These are phyloP conservation scores for Zygoascus bituminiphila DNA, from an alignment of 805 yeast species.

Conservation along the genomic window DNA sequence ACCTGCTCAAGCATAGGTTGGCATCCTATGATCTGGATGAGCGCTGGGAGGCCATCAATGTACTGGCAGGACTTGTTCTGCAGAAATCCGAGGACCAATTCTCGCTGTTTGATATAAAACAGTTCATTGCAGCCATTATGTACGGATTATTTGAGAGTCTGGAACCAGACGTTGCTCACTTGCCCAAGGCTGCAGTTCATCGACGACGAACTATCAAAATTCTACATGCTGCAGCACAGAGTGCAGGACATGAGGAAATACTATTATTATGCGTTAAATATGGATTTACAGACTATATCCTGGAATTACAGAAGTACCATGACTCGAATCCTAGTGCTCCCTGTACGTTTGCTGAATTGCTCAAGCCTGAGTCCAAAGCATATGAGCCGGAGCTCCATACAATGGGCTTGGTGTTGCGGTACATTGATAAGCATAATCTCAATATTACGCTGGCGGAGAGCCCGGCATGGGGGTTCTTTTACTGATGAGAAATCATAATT, in stretches of 20 bases:
- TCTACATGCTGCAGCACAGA: neutral
- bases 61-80: neutral
- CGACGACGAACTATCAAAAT: neutral
- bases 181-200: neutral
- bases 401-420: too few species aligned
- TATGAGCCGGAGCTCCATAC: too few species aligned
- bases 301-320: neutral
- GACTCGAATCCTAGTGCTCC: too few species aligned
- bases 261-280: neutral
- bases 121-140: neutral
- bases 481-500: too few species aligned
- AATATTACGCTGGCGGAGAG: too few species aligned
- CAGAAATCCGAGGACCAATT: neutral
- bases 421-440: too few species aligned
- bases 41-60: slow-evolving; percentile 5
- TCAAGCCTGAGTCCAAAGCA: too few species aligned
- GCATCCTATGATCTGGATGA: neutral
- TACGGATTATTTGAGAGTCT: neutral
- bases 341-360: too few species aligned
- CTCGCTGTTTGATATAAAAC: neutral
- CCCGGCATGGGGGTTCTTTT: too few species aligned
- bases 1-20: slow-evolving; percentile 2
- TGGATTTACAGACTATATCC: neutral
- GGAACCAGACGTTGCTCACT: neutral
- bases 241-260: neutral